Percentiles rank a stretch among this genome's conserved stretches.
These are phyloP conservation scores for Rhexocercosporidium sp. DNA, from an alignment of 2,329 filamentous ascomycete species.

Conservation along the genomic window DNA sequence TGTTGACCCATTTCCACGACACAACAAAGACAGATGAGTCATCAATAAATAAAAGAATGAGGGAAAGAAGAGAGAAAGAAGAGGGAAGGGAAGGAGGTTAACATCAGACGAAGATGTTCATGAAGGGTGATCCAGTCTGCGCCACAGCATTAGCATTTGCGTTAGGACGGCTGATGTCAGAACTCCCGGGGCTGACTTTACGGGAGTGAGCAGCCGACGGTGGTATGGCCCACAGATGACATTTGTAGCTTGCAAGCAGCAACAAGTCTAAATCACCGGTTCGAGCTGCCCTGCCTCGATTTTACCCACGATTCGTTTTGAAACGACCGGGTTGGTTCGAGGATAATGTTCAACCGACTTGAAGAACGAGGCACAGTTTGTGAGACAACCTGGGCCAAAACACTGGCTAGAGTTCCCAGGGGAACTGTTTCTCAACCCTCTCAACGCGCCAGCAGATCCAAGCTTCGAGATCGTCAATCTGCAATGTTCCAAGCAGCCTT, in stretches of 20 bases:
- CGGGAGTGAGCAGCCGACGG: not conserved
- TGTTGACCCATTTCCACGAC: slow-evolving; percentile 15
- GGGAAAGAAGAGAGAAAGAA: not conserved
- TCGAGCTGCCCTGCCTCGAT: not conserved
- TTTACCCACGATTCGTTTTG: not conserved
- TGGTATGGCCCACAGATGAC: not conserved
- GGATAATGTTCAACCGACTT: not conserved
- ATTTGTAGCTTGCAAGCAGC: not conserved
- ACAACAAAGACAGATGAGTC: not conserved
- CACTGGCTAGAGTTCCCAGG: not conserved
- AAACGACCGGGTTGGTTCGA: not conserved
- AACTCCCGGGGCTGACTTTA: not conserved
- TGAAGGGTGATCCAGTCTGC: not conserved
- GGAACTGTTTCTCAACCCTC: too few species aligned
- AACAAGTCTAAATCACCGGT: not conserved
- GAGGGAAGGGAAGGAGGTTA: not conserved
- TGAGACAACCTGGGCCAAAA: not conserved
- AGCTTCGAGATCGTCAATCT: not conserved
- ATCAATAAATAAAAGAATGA: not conserved
- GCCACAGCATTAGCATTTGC: not conserved
- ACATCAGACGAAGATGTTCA: not conserved
- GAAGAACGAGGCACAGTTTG: not conserved
- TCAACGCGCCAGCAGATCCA: not conserved
- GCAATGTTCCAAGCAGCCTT: not conserved
- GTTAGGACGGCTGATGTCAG: not conserved